These are phyloP conservation scores for Sporothrix dimorphospora DNA, from an alignment of 2,329 filamentous ascomycete species.

Conservation along the genomic window DNA sequence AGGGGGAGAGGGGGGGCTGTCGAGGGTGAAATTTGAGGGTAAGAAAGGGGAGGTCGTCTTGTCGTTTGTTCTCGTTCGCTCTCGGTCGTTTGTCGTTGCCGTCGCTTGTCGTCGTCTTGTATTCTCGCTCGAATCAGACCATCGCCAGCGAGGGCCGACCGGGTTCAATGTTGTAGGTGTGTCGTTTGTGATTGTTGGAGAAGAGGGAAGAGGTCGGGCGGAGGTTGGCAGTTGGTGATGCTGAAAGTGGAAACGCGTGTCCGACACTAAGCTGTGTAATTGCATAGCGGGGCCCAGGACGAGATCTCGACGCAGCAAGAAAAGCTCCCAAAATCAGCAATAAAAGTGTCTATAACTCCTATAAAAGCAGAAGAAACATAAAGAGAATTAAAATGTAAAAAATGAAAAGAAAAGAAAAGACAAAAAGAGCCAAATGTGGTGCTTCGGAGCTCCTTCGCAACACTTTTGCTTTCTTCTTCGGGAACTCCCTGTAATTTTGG, in stretches of 20 bases:
- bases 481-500: neutral
- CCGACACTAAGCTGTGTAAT: conserved; percentile 1
- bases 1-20: neutral
- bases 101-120: neutral
- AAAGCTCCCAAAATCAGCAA: neutral
- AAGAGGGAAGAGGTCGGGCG: neutral
- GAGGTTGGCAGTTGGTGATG: neutral
- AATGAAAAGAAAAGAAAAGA: too few relatives aligned
- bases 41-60: neutral
- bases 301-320: too few relatives aligned
- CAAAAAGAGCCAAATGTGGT: neutral
- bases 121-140: conserved; percentile 20
- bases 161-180: neutral
- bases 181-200: neutral
- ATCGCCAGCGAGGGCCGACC: conserved; percentile 30
- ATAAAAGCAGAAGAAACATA: neutral
- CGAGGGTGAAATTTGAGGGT: neutral
- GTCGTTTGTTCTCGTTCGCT: neutral
- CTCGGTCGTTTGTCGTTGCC: neutral
- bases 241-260: conserved; percentile 19
- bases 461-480: too few relatives aligned
- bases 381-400: too few relatives aligned
- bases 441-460: too few relatives aligned
- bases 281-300: conserved; percentile 1
- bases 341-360: neutral